phyloP scores from a whole-genome alignment of 2,329 filamentous ascomycete species.

The Aspergillus fumigatiaffinis region DNA sequence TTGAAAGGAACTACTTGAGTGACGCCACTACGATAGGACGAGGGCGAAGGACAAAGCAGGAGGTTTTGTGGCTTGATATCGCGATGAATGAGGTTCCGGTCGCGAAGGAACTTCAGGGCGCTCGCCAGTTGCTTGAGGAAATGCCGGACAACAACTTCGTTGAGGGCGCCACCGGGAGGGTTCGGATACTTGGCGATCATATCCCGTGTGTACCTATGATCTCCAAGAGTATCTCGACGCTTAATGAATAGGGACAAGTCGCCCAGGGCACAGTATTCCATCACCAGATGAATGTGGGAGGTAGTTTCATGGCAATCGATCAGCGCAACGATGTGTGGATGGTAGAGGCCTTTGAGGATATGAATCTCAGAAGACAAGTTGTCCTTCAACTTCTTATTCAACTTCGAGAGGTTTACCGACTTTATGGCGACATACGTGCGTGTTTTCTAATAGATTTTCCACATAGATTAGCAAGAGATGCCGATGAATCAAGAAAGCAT shows the following conservation, averaged over 20 bases:
- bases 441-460: constrained; percentile 55
- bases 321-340: constrained; percentile 94
- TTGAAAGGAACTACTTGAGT: constrained; percentile 67
- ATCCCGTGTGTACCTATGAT: constrained; percentile 76
- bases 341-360: constrained; percentile 87
- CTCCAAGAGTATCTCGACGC: constrained; percentile 76
- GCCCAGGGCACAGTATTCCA: constrained; percentile 97
- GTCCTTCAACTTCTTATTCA: constrained; percentile 94
- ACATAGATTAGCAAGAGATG: constrained; percentile 9
- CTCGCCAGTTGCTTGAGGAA: constrained; percentile 94
- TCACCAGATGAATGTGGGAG: constrained; percentile 90
- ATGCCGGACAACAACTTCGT: constrained; percentile 94
- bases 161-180: constrained; percentile 74
- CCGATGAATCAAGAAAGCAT: neutral
- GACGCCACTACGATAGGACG: constrained; percentile 61
- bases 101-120: constrained; percentile 81
- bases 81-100: constrained; percentile 85
- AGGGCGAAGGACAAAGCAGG: constrained; percentile 75
- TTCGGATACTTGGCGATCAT: constrained; percentile 94
- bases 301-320: constrained; percentile 88
- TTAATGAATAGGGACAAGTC: constrained; percentile 96
- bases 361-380: constrained; percentile 94
- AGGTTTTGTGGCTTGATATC: constrained; percentile 98
- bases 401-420: constrained; percentile 82
- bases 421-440: constrained; percentile 90